phyloP scores from a whole-genome alignment of 768 basidiomycete genomes.

The Sarcodon sp. region DNA sequence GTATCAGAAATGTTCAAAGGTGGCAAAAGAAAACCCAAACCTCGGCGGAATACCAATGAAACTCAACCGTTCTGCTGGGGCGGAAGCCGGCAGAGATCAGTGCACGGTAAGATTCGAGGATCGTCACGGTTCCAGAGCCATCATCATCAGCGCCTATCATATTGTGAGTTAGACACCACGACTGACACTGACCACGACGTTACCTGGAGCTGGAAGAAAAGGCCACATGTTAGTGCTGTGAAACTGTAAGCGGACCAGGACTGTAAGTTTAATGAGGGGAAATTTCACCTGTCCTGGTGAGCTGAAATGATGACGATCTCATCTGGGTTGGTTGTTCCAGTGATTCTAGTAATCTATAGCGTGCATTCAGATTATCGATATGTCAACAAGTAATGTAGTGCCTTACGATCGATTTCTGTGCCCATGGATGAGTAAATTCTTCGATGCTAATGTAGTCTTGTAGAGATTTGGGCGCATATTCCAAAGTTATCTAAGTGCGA shows the following conservation, averaged over 20 bases:
- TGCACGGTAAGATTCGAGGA: constrained; percentile 65
- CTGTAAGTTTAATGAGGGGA: constrained; percentile 3
- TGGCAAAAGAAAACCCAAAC: constrained; percentile 18
- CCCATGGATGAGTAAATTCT: constrained; percentile 76
- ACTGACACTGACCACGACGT: constrained; percentile 7
- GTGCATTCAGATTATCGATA: constrained; percentile 5
- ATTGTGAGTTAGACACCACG: constrained; percentile 11
- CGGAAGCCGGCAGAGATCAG: constrained; percentile 57
- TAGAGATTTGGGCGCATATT: constrained; percentile 46
- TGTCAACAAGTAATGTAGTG: background rate
- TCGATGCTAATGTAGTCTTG: constrained; percentile 43
- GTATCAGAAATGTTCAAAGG: background rate
- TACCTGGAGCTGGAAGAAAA: constrained; percentile 68
- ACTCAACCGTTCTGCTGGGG: constrained; percentile 56
- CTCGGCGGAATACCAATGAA: constrained; percentile 81
- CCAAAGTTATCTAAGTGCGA: constrained; percentile 40
- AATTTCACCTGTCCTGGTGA: constrained; percentile 65
- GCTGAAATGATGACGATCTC: constrained; percentile 64
- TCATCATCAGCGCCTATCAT: constrained; percentile 53
- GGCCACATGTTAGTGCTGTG: constrained; percentile 66
- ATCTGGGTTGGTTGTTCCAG: constrained; percentile 51
- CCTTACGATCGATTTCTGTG: constrained; percentile 67
- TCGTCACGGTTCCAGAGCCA: constrained; percentile 59
- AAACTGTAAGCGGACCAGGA: constrained; percentile 3
- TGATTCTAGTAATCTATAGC: constrained; percentile 58